phyloP scores from a whole-genome alignment of 257 asterid species.

The Solanum boliviense region DNA sequence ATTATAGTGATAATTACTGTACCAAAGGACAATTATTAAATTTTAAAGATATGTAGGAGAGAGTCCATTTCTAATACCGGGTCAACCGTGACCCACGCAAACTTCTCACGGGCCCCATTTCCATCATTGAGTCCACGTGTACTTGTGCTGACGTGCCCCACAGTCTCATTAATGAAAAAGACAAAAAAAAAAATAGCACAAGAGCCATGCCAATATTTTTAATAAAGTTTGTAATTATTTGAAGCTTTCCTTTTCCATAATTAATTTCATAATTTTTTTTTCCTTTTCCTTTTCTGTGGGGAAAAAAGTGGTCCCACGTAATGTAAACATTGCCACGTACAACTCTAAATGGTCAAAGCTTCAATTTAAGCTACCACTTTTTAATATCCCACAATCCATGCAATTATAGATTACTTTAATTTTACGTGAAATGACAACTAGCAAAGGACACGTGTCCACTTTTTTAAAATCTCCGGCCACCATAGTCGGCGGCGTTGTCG shows the following conservation, averaged over 20 bases:
- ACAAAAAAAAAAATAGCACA: slow-evolving; percentile 35
- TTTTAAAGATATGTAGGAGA: background rate
- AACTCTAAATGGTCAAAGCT: slow-evolving; percentile 19
- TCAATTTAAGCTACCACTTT: background rate
- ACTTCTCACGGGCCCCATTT: background rate
- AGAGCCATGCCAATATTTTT: slow-evolving; percentile 36
- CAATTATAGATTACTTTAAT: slow-evolving; percentile 16
- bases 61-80: background rate
- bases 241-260: background rate
- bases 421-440: slow-evolving; percentile 10
- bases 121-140: slow-evolving; percentile 30
- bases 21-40: background rate
- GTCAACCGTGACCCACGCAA: slow-evolving; percentile 4
- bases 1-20: background rate
- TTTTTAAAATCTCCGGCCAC: slow-evolving; percentile 26
- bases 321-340: slow-evolving; percentile 22
- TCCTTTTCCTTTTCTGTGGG: background rate
- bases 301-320: slow-evolving; percentile 16
- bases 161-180: slow-evolving; percentile 31
- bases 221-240: slow-evolving; percentile 14
- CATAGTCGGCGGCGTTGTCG: slow-evolving; percentile 25
- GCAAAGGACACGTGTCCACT: slow-evolving; percentile 12
- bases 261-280: background rate
- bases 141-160: slow-evolving; percentile 14
- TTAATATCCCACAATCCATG: slow-evolving; percentile 14